Base-by-base conservation (phyloP, 2,329 filamentous ascomycete genomes). In the Pyrenophora seminiperda region DNA sequence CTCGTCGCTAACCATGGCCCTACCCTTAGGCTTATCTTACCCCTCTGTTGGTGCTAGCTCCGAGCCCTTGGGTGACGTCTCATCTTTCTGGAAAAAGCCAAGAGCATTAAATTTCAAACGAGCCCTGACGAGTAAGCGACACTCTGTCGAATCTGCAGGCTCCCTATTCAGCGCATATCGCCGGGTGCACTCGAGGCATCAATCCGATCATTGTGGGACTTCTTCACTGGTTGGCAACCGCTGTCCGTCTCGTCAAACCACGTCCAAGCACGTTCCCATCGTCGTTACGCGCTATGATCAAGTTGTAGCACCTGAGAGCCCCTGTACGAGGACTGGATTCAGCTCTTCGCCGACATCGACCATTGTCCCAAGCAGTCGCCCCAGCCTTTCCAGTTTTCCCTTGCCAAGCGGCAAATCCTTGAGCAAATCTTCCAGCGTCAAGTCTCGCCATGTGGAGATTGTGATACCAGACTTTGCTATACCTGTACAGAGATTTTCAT, bases 361-460 rank as follows among this genome's bases (percentile, higher is more conserved):
- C 18, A 57, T 65, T 50, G 56, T 65, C 44, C 66, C 64, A 15
- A 72, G 61, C 50, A 51, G 57, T 34, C 62, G 59, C 40, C 65
- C 64, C 24, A 71, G 64, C 54, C 56, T 68, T 50, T 66, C 62
- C 30, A 55, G 57, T 39, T 65, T 66, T 24, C 59, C 63, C 20
- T 56, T 62, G 7, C 62, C 66, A 45, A 59, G 55, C 41, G 61
- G 61, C 52, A 71, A 66, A 53, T 64, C 63, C 36, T 58, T 65
- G 36, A 63, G 60, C 43, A 63, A 70, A 46, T 69, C 68, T 36
- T 62, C 62, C 17, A 69, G 60, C 49, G 50, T 62, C 41, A 62
- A 67, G 59, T 66, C 72, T 38, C 71, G 77, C 71, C 75, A 79
- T 79, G 77, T 79, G 50, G 76, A 78, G 68, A 78, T 79, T 62